A percentile compares a stretch with the other conserved stretches of the same genome.
Conservation (phyloP, 2,329 filamentous ascomycete species). For the Apiospora aurea region DNA sequence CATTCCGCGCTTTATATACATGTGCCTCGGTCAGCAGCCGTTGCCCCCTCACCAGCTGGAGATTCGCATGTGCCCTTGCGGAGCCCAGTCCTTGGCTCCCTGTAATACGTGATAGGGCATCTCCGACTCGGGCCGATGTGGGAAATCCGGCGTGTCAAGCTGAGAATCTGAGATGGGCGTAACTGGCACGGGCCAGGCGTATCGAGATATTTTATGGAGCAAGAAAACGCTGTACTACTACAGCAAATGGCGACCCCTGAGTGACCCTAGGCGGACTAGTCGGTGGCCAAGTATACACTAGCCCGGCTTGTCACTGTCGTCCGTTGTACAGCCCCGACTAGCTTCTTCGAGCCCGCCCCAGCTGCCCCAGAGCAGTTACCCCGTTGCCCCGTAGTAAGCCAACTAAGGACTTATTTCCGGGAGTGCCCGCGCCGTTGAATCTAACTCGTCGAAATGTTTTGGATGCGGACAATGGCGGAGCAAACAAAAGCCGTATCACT, state of each 20-base stretch:
- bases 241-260: constrained; percentile 3
- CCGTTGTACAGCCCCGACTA: neutral
- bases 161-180: neutral
- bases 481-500: neutral
- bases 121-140: neutral
- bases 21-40: neutral
- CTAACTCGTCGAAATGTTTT: neutral
- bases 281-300: constrained; percentile 12
- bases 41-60: neutral
- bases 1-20: neutral
- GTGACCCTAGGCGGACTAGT: neutral
- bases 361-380: neutral
- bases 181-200: neutral
- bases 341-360: neutral
- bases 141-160: neutral
- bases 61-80: neutral
- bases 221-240: neutral
- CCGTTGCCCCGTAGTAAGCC: constrained; percentile 9
- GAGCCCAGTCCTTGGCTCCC: neutral
- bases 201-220: neutral
- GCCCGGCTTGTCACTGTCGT: neutral
- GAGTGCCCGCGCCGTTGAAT: neutral
- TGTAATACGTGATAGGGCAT: neutral
- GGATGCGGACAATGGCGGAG: neutral
- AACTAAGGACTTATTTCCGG: constrained; percentile 5